phyloP scores from a whole-genome alignment of 2,329 filamentous ascomycete genomes.

The Trichoderma asperellum region DNA sequence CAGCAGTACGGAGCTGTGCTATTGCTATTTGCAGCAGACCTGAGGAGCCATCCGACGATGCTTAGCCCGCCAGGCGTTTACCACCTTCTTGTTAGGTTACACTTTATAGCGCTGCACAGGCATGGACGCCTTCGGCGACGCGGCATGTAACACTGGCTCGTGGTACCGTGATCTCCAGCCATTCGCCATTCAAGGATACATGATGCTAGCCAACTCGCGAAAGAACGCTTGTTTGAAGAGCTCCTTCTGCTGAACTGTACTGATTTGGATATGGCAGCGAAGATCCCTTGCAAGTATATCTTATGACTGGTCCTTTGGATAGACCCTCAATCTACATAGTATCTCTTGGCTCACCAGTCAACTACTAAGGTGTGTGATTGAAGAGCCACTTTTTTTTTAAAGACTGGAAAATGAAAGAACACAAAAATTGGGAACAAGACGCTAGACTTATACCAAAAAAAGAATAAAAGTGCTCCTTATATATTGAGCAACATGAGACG shows the following conservation, averaged over 20 bases:
- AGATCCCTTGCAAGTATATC: neutral
- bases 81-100: constrained; percentile 21
- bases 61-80: neutral
- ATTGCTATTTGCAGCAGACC: neutral
- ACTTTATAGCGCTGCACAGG: constrained; percentile 12
- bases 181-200: neutral
- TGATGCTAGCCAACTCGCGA: neutral
- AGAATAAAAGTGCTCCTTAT: no score
- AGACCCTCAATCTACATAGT: neutral
- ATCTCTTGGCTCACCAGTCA: neutral
- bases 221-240: neutral
- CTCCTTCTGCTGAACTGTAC: neutral
- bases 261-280: neutral
- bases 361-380: neutral
- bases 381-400: no score
- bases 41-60: neutral
- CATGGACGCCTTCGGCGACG: constrained; percentile 19
- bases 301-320: neutral
- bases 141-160: constrained; percentile 28
- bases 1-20: neutral
- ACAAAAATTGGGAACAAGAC: no score
- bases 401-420: no score
- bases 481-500: no score
- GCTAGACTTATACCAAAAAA: no score
- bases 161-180: neutral